Conservation (phyloP, 805 yeast species). For the Starmerella apis region DNA sequence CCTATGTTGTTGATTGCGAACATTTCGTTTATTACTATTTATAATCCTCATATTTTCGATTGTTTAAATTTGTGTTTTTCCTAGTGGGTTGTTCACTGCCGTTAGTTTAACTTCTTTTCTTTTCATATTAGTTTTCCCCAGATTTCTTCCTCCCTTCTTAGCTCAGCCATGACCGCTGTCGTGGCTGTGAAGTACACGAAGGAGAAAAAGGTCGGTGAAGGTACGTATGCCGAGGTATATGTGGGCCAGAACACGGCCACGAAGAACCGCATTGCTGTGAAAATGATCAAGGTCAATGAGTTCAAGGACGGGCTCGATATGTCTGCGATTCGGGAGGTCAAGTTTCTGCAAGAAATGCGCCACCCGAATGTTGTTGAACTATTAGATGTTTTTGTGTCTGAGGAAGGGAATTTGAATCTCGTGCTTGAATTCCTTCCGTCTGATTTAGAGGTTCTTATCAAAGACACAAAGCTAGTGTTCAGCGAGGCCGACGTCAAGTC, state of each 20-base stretch:
- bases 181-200: constrained; percentile 22
- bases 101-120: no score
- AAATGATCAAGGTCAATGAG: constrained; percentile 87
- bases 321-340: constrained; percentile 92
- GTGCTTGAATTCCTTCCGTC: constrained; percentile 90
- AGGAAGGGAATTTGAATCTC: constrained; percentile 51
- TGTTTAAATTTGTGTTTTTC: no score
- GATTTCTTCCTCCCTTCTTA: neutral
- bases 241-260: constrained; percentile 58
- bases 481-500: constrained; percentile 80
- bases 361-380: constrained; percentile 82
- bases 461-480: constrained; percentile 65
- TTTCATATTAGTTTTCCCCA: no score
- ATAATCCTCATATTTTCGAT: no score
- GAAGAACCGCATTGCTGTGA: constrained; percentile 67
- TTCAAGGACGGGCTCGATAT: constrained; percentile 95
- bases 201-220: constrained; percentile 93
- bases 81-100: no score
- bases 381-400: constrained; percentile 70
- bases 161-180: constrained; percentile 7
- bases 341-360: constrained; percentile 71
- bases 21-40: no score
- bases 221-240: constrained; percentile 91
- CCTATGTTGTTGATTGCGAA: no score
- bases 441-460: constrained; percentile 81